A percentile compares a stretch with the other conserved stretches of the same genome.
Evolutionary conservation across 352 stramenopile genomes (phyloP).

Genomic region (Phytophthora constricta): DNA sequence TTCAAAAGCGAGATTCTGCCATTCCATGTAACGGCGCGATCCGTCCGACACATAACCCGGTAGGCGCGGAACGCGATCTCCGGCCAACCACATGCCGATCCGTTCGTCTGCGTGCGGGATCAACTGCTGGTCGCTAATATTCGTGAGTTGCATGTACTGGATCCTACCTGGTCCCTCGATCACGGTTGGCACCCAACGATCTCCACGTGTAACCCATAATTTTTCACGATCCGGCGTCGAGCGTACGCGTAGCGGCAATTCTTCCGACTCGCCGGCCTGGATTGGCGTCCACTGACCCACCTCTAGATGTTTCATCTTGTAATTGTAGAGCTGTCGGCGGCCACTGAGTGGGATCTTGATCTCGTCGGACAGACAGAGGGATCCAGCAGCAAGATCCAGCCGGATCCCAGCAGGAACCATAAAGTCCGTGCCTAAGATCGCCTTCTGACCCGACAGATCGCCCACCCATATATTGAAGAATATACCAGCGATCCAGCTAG

Average conservation of each 20-base stretch:
- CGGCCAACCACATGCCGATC: too few species aligned
- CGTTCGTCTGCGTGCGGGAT: too few species aligned
- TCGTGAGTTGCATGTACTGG: neutral
- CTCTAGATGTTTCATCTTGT: neutral
- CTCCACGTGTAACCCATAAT: conserved; percentile 8
- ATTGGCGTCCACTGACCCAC: neutral
- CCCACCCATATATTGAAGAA: too few species aligned
- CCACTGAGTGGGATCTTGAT: neutral
- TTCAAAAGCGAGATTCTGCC: conserved; percentile 7
- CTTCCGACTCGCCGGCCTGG: neutral
- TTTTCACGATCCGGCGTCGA: conserved; percentile 1
- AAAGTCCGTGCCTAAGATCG: too few species aligned
- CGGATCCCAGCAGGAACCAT: too few species aligned
- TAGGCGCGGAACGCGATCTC: conserved; percentile 1
- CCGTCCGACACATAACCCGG: conserved; percentile 9
- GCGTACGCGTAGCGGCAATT: neutral
- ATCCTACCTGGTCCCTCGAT: neutral
- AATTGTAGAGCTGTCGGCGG: conserved; percentile 1
- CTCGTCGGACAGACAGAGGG: too few species aligned
- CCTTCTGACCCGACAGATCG: too few species aligned
- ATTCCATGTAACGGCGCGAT: conserved; percentile 17
- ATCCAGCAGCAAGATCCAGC: too few species aligned
- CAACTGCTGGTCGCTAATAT: neutral
- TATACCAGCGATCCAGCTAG: too few species aligned
- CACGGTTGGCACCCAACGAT: too few species aligned